These are phyloP conservation scores for Auricularia heimuer DNA, from an alignment of 768 basidiomycete genomes.

Conservation along the genomic window DNA sequence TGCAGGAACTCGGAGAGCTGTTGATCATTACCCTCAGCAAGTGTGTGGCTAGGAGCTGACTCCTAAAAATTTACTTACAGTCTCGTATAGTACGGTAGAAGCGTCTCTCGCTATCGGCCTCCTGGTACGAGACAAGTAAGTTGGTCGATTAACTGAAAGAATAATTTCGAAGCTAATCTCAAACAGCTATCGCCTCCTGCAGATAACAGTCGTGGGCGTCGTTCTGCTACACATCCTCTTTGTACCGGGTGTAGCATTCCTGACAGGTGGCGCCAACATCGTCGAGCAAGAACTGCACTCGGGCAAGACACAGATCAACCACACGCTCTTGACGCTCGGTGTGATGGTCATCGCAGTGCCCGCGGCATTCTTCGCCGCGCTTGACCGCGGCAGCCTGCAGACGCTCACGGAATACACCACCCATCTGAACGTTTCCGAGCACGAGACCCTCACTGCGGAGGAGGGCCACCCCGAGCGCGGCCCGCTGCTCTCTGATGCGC, in stretches of 20 bases:
- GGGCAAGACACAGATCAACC: conserved; percentile 52
- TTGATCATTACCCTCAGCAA: background rate
- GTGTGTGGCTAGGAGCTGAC: conserved; percentile 43
- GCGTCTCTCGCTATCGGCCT: conserved; percentile 62
- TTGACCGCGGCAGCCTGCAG: background rate
- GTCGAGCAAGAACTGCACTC: conserved; percentile 59
- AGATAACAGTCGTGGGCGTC: conserved; percentile 36
- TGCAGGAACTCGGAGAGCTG: background rate
- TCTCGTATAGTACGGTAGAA: conserved; percentile 53
- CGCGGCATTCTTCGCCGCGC: background rate
- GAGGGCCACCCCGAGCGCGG: conserved; percentile 7
- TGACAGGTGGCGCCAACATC: conserved; percentile 58
- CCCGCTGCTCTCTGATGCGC: conserved; percentile 31
- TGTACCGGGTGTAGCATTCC: conserved; percentile 58
- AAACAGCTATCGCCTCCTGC: background rate
- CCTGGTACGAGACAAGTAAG: conserved; percentile 36
- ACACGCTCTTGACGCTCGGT: conserved; percentile 63
- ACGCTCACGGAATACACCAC: conserved; percentile 28
- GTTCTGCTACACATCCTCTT: conserved; percentile 62
- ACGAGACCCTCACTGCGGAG: background rate
- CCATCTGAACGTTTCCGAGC: conserved; percentile 44
- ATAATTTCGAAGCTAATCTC: no score
- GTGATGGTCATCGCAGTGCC: conserved; percentile 18
- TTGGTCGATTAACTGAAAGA: no score
- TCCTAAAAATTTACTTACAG: conserved; percentile 21